Conservation (phyloP, 345 rosid genomes). For the Psidium guajava region DNA sequence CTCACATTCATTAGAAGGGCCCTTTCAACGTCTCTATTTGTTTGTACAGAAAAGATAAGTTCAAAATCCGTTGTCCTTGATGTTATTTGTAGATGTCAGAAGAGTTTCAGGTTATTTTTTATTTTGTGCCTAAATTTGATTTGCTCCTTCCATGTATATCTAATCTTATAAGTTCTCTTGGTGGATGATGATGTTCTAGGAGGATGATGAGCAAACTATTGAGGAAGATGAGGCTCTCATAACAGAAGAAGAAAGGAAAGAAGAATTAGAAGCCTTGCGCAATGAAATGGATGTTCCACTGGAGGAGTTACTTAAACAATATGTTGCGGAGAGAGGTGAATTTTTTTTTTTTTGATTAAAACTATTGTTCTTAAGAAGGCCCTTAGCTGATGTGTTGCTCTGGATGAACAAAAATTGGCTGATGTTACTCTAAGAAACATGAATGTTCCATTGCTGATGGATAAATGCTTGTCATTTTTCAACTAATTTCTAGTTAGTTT, state of each 20-base stretch:
- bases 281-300: slow-evolving; percentile 79
- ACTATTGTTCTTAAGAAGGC: not conserved
- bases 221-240: slow-evolving; percentile 92
- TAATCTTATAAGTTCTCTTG: not conserved
- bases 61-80: not conserved
- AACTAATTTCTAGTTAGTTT: not conserved
- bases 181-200: slow-evolving; percentile 50
- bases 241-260: slow-evolving; percentile 76
- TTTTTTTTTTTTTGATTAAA: not conserved
- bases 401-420: not conserved
- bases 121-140: not conserved
- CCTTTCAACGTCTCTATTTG: not conserved
- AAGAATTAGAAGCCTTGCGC: slow-evolving; percentile 80
- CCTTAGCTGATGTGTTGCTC: not conserved
- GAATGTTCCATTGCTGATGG: not conserved
- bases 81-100: not conserved
- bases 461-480: not conserved
- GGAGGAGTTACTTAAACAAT: slow-evolving; percentile 73
- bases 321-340: slow-evolving; percentile 42
- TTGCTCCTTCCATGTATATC: not conserved
- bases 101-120: not conserved
- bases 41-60: not conserved
- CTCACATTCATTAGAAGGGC: not conserved
- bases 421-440: not conserved
- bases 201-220: slow-evolving; percentile 89